phyloP scores from a whole-genome alignment of 768 basidiomycete genomes.

The Hysterangium stoloniferum region DNA sequence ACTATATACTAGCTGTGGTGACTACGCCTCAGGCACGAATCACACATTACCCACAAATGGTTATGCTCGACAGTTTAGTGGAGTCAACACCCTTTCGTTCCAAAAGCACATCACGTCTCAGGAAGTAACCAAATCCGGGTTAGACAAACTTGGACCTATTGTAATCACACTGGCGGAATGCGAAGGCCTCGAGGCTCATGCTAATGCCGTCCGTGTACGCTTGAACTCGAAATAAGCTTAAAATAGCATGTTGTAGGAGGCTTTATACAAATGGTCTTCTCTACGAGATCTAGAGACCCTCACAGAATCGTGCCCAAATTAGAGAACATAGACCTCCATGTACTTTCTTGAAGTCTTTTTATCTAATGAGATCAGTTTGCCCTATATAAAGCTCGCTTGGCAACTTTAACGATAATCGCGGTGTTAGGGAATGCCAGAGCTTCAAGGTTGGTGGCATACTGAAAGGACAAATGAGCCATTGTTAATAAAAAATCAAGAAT shows the following conservation, averaged over 20 bases:
- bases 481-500: constrained; percentile 11
- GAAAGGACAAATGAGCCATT: constrained; percentile 7
- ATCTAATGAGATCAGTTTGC: constrained; percentile 49
- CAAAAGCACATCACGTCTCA: constrained; percentile 99
- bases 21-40: constrained; percentile 98
- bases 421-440: constrained; percentile 91
- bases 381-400: constrained; percentile 87
- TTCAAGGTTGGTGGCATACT: constrained; percentile 92
- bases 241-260: neutral
- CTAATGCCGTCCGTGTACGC: constrained; percentile 89
- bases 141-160: constrained; percentile 73
- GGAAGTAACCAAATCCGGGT: constrained; percentile 74
- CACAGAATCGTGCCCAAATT: neutral
- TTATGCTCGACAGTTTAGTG: constrained; percentile 96
- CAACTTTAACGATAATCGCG: constrained; percentile 84
- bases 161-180: constrained; percentile 89
- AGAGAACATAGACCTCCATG: neutral
- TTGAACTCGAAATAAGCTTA: constrained; percentile 27
- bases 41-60: constrained; percentile 96
- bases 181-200: constrained; percentile 92
- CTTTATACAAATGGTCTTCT: neutral
- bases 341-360: neutral
- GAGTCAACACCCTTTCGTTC: constrained; percentile 95
- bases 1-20: constrained; percentile 66
- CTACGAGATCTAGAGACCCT: neutral